These are phyloP conservation scores for Lunularia cruciata DNA, from an alignment of 225 moss, liverwort and hornwort genomes.

Conservation along the genomic window DNA sequence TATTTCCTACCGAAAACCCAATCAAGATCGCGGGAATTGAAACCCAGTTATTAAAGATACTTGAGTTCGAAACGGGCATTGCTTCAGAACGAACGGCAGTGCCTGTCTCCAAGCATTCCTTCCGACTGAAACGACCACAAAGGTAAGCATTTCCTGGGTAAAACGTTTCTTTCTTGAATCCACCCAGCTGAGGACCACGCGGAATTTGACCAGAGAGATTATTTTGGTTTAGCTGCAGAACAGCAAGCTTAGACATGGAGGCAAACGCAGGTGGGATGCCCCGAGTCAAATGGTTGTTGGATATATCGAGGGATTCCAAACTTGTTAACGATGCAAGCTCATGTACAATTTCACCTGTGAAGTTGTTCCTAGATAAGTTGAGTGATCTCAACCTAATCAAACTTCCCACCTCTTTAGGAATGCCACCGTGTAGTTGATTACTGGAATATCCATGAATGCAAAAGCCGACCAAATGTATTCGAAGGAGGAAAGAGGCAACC, in stretches of 20 bases:
- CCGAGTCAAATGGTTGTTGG: conserved; percentile 10
- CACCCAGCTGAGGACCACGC: background rate
- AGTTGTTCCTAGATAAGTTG: conserved; percentile 4
- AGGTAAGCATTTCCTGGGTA: background rate
- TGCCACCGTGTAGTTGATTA: conserved; percentile 9
- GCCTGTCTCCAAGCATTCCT: background rate
- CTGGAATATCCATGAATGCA: conserved; percentile 6
- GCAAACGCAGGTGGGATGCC: background rate
- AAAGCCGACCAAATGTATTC: background rate
- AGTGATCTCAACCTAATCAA: conserved; percentile 5
- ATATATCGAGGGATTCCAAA: conserved; percentile 11
- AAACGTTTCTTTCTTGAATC: background rate
- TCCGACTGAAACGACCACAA: background rate
- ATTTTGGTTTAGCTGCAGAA: background rate
- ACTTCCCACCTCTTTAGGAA: conserved; percentile 6
- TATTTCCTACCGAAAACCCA: background rate
- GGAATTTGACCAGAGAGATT: conserved; percentile 24
- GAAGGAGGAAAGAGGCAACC: no score
- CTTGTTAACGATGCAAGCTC: background rate
- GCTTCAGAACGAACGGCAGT: background rate
- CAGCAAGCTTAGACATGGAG: background rate
- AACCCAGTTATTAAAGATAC: background rate
- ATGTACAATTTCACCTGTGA: background rate
- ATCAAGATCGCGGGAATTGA: background rate
- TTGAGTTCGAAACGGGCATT: background rate